Conservation (phyloP, 2,329 filamentous ascomycete species). For the Penicillium sp. region DNA sequence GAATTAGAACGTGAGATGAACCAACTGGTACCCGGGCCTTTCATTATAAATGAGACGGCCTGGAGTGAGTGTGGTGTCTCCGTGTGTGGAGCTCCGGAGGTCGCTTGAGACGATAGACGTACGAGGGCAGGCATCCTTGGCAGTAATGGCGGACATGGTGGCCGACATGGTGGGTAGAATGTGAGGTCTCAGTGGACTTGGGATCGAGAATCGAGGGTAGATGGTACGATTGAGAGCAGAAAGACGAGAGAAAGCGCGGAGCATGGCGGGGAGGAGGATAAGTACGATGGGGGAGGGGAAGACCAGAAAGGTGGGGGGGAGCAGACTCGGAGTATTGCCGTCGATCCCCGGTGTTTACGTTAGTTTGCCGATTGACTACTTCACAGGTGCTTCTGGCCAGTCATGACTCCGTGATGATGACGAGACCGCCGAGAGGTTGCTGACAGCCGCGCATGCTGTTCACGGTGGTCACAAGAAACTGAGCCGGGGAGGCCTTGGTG, state of each 20-base stretch:
- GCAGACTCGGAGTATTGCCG: constrained; percentile 6
- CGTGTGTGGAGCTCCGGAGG: not conserved
- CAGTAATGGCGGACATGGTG: constrained; percentile 34
- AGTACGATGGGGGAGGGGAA: not conserved
- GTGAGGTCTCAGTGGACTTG: constrained; percentile 8
- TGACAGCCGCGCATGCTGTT: too few species aligned
- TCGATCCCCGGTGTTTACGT: constrained; percentile 11
- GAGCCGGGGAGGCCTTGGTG: too few species aligned
- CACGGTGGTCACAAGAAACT: too few species aligned
- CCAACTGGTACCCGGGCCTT: not conserved
- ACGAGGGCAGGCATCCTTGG: constrained; percentile 44
- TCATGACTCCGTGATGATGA: too few species aligned
- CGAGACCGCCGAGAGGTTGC: too few species aligned
- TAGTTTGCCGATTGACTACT: not conserved
- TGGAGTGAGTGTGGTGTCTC: too few species aligned
- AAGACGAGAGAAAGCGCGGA: constrained; percentile 20
- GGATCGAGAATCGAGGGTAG: constrained; percentile 3
- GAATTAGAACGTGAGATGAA: too few species aligned
- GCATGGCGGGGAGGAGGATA: constrained; percentile 16
- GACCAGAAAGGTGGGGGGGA: constrained; percentile 5
- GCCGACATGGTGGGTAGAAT: constrained; percentile 29
- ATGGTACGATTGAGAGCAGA: constrained; percentile 15
- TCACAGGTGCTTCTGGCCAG: too few species aligned
- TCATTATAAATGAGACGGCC: too few species aligned
- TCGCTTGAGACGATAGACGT: constrained; percentile 17